phyloP scores from a whole-genome alignment of 805 yeast species.

The Candida endomychidarum region DNA sequence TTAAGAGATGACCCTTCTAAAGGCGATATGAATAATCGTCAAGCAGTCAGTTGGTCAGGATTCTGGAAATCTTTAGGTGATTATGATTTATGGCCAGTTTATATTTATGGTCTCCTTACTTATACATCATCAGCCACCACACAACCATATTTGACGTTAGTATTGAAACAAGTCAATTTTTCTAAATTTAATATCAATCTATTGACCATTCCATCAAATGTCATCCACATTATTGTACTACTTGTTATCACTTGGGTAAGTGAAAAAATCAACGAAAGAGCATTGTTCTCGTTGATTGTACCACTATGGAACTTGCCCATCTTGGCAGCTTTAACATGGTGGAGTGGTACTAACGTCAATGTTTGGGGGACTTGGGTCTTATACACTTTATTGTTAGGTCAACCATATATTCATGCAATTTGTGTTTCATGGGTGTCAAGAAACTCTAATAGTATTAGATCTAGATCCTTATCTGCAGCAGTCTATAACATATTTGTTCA shows the following conservation, averaged over 20 bases:
- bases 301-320: conserved; percentile 35
- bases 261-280: conserved; percentile 31
- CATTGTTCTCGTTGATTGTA: conserved; percentile 23
- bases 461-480: conserved; percentile 30
- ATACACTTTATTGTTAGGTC: conserved; percentile 25
- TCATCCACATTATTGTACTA: conserved; percentile 35
- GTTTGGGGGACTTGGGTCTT: conserved; percentile 46
- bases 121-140: conserved; percentile 19
- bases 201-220: conserved; percentile 23
- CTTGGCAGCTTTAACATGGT: conserved; percentile 33
- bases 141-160: conserved; percentile 46
- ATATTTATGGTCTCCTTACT: conserved; percentile 35
- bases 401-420: conserved; percentile 36
- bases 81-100: conserved; percentile 29
- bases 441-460: conserved; percentile 25
- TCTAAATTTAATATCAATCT: conserved; percentile 23
- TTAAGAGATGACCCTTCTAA: conserved; percentile 30
- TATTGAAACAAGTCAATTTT: conserved; percentile 36
- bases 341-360: conserved; percentile 40
- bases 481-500: conserved; percentile 28
- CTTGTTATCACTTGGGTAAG: conserved; percentile 36
- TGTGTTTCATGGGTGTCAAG: conserved; percentile 29
- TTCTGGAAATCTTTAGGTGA: conserved; percentile 20
- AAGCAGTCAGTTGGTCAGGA: conserved; percentile 21
- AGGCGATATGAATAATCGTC: conserved; percentile 31